Percentiles rank a stretch among this genome's conserved stretches.
Evolutionary conservation across 1,284 basidiomycete species (phyloP).

Genomic region (Leccinum huronense): DNA sequence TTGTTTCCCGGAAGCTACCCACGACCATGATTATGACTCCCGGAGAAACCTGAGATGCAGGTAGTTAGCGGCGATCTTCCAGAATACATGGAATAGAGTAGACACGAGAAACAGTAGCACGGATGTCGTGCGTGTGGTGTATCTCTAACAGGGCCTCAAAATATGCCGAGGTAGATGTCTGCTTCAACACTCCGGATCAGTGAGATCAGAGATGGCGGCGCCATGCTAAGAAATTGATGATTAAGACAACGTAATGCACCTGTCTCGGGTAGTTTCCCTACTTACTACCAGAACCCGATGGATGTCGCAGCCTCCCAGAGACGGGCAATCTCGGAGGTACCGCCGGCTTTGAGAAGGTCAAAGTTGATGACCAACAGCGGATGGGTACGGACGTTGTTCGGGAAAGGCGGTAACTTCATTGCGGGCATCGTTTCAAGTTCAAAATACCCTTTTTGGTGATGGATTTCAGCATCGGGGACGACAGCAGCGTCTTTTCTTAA

Average conservation of each 20-base stretch:
- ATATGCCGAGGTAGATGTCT: neutral
- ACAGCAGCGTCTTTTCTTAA: neutral
- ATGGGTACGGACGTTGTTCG: neutral
- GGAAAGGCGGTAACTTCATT: neutral
- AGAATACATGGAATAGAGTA: no score
- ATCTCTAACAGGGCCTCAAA: constrained; percentile 49
- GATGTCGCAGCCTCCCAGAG: neutral
- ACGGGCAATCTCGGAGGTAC: neutral
- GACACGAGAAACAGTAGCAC: no score
- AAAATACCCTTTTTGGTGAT: neutral
- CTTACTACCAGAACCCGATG: neutral
- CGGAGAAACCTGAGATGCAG: no score
- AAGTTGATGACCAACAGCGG: neutral
- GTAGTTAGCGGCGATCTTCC: no score
- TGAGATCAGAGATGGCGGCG: neutral
- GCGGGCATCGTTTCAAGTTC: neutral
- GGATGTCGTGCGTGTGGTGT: constrained; percentile 36
- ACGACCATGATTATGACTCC: no score
- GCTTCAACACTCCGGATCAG: neutral
- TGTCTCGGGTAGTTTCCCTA: neutral
- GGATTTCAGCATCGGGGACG: neutral
- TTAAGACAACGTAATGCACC: neutral
- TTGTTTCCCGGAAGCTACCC: no score
- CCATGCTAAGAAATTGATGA: neutral
- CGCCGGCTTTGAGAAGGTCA: neutral